Conservation (phyloP, 1,284 basidiomycete genomes). For the Ustilago sp. region DNA sequence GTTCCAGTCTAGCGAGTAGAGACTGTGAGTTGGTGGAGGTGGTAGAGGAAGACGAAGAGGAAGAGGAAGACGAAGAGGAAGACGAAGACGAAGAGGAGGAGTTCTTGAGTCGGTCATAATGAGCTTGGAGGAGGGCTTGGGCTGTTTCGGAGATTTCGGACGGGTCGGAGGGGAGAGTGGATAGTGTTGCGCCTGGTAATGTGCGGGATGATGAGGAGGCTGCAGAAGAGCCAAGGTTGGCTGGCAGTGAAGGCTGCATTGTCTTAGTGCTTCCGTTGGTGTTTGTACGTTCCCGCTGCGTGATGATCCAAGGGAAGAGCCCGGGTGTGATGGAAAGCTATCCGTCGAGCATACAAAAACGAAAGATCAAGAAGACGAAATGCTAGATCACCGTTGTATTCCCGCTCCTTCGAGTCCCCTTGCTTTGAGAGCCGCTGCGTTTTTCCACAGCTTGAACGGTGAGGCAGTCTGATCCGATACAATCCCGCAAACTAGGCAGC, state of each 20-base stretch:
- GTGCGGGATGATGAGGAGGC: background rate
- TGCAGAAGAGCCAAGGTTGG: background rate
- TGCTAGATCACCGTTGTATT: background rate
- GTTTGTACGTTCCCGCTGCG: background rate
- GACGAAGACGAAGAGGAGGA: background rate
- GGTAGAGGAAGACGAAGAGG: background rate
- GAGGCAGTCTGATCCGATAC: background rate
- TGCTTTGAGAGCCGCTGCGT: background rate
- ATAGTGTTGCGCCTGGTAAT: background rate
- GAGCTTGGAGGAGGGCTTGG: conserved; percentile 41
- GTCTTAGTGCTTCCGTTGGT: background rate
- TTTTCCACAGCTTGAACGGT: background rate
- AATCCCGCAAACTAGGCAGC: background rate
- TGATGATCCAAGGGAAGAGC: background rate
- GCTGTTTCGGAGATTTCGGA: conserved; percentile 46
- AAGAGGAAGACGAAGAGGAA: background rate
- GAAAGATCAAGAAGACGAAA: background rate
- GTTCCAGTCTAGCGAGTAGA: conserved; percentile 24
- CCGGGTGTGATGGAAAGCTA: background rate
- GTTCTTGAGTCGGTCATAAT: conserved; percentile 28
- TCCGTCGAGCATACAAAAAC: background rate
- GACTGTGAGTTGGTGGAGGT: conserved; percentile 1
- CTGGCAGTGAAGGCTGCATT: background rate
- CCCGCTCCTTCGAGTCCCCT: background rate
- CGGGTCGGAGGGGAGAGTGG: conserved; percentile 24